phyloP scores from a whole-genome alignment of 441 rosid species.

The Geranium incanum region DNA sequence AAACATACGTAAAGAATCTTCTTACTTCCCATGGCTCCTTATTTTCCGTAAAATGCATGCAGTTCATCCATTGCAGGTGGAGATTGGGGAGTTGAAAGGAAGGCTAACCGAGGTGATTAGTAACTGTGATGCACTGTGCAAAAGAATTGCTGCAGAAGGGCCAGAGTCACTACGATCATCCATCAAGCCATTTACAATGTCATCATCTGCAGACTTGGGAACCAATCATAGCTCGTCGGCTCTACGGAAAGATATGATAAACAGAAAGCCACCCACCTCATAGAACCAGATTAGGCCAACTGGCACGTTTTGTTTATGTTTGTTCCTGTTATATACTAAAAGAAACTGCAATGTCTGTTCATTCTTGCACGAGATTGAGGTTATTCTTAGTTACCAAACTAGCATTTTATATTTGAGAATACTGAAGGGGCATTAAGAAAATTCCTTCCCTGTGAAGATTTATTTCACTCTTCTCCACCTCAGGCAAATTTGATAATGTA shows the following conservation, averaged over 20 bases:
- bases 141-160: conserved; percentile 60
- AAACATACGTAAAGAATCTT: neutral
- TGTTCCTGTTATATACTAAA: neutral
- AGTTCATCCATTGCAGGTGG: conserved; percentile 84
- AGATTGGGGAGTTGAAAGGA: conserved; percentile 86
- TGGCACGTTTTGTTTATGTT: neutral
- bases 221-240: conserved; percentile 23
- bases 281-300: conserved; percentile 26
- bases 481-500: no score
- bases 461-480: no score
- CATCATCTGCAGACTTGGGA: conserved; percentile 24
- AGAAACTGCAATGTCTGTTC: neutral
- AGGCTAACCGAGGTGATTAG: conserved; percentile 74
- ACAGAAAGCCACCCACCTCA: conserved; percentile 23
- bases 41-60: conserved; percentile 18
- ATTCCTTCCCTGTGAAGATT: no score
- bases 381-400: neutral
- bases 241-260: conserved; percentile 19
- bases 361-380: conserved; percentile 9
- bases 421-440: neutral
- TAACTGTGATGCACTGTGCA: conserved; percentile 68
- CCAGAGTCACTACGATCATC: conserved; percentile 60
- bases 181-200: conserved; percentile 41
- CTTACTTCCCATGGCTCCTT: neutral
- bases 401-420: neutral